Evolutionary conservation across 1,284 basidiomycete genomes (phyloP).

Genomic region (Ceratobasidium sp.): DNA sequence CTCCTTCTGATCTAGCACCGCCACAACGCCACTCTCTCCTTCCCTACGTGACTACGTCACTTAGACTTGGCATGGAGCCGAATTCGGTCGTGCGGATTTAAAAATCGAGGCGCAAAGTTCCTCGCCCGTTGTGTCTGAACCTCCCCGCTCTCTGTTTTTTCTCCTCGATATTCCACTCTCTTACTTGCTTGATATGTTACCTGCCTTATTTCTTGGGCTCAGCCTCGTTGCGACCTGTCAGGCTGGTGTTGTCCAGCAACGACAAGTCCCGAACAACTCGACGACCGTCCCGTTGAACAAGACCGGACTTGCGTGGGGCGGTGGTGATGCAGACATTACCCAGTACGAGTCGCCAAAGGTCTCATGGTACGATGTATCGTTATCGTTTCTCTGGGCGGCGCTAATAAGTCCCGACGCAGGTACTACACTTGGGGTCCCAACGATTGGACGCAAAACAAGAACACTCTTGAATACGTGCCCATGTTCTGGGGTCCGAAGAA

Average conservation of each 20-base stretch:
- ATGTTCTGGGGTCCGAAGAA: conserved; percentile 61
- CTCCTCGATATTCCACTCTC: background rate
- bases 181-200: conserved; percentile 3
- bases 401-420: conserved; percentile 4
- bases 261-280: conserved; percentile 23
- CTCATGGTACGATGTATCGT: conserved; percentile 16
- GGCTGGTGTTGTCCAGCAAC: conserved; percentile 3
- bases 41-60: conserved; percentile 5
- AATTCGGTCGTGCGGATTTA: background rate
- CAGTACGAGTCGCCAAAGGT: conserved; percentile 42
- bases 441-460: conserved; percentile 40
- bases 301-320: conserved; percentile 40
- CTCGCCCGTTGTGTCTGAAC: background rate
- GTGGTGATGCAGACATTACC: conserved; percentile 40
- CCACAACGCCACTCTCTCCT: conserved; percentile 1
- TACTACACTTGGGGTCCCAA: conserved; percentile 49
- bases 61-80: conserved; percentile 20
- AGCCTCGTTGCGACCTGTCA: conserved; percentile 4
- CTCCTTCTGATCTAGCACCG: background rate
- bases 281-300: conserved; percentile 25
- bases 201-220: conserved; percentile 16
- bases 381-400: background rate
- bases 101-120: background rate
- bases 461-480: conserved; percentile 56
- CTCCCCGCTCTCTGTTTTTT: background rate